Evolutionary conservation across 139 green algal species (phyloP), one percentile per base, ranked within the genome.

Genomic region (Marvania coccoides): DNA sequence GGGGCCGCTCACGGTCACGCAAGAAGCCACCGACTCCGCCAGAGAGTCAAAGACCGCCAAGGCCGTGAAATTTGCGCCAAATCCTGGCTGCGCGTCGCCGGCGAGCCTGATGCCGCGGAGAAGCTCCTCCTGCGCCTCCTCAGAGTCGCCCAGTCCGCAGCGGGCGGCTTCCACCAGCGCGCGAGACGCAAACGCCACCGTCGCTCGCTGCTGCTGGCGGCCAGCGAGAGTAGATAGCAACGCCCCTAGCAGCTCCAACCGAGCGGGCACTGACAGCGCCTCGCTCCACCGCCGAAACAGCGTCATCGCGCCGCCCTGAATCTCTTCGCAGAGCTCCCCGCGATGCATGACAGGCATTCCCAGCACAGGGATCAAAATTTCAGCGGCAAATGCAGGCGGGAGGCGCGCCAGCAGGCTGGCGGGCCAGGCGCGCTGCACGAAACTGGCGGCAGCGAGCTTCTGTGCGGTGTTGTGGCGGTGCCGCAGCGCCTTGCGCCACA

Each of bases 401-500:
- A 10, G 35, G 48, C 3, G 39, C 30, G 6, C 36, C 47, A 63
- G 37, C 38, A 70, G 19, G 34, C 60, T 23, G n/a, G 1, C 13
- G 13, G 55, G 38, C 47, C 40, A 66, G 3, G 40, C 24, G 4
- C 59, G 34, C 23, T 53, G 33, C 0, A 61, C 34, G 15, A 57
- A 67, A 31, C 30, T 56, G 24, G 48, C 23, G 12, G 33, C 12
- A 6, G 26, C 57, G 12, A 58, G 19, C 26, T 64, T 64, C 19
- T 64, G n/a, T n/a, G 23, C 30, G 2, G 57, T 64, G 9, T 24
- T 26, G 30, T 63, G 56, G 37, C 12, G 19, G 30, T 71, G 64
- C 15, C 23, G 24, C 3, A 71, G 36, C 23, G 30, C 64, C 23
- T 29, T 30, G 29, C n/a, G 31, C 64, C 64, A 71, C 23, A 64